phyloP scores from a whole-genome alignment of 2,329 filamentous ascomycete genomes.

The Penicillium sp. region DNA sequence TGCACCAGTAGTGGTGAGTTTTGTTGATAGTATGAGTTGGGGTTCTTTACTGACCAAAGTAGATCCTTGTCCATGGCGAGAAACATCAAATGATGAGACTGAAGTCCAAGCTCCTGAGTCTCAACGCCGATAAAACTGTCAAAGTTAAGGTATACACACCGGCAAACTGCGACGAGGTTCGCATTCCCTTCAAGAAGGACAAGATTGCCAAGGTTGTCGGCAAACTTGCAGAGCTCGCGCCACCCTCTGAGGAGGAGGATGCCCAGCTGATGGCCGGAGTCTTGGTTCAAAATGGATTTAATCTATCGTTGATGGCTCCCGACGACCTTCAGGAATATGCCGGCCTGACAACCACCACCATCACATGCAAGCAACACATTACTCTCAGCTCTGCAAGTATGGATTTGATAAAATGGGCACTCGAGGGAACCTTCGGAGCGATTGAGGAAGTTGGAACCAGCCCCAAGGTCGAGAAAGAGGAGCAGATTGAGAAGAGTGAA shows the following conservation, averaged over 20 bases:
- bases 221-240: slow-evolving; percentile 79
- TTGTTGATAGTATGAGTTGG: not conserved
- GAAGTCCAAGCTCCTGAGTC: slow-evolving; percentile 90
- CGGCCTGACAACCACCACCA: slow-evolving; percentile 92
- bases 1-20: slow-evolving; percentile 85
- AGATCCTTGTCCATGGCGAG: slow-evolving; percentile 96
- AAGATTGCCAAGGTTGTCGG: slow-evolving; percentile 96
- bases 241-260: slow-evolving; percentile 56
- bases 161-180: slow-evolving; percentile 90
- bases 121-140: slow-evolving; percentile 76
- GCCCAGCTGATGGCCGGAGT: slow-evolving; percentile 78
- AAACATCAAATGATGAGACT: slow-evolving; percentile 98
- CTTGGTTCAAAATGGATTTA: slow-evolving; percentile 95
- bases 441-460: slow-evolving; percentile 60
- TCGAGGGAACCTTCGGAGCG: slow-evolving; percentile 90
- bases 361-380: slow-evolving; percentile 88
- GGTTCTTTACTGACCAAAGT: not conserved
- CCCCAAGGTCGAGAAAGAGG: slow-evolving; percentile 10
- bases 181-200: slow-evolving; percentile 92
- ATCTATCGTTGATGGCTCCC: slow-evolving; percentile 93
- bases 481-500: slow-evolving; percentile 33
- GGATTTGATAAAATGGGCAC: slow-evolving; percentile 88
- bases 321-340: slow-evolving; percentile 96
- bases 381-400: slow-evolving; percentile 84
- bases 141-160: slow-evolving; percentile 94